phyloP scores from a whole-genome alignment of 73 alveolate genomes.

The Blepharisma stoltei region DNA sequence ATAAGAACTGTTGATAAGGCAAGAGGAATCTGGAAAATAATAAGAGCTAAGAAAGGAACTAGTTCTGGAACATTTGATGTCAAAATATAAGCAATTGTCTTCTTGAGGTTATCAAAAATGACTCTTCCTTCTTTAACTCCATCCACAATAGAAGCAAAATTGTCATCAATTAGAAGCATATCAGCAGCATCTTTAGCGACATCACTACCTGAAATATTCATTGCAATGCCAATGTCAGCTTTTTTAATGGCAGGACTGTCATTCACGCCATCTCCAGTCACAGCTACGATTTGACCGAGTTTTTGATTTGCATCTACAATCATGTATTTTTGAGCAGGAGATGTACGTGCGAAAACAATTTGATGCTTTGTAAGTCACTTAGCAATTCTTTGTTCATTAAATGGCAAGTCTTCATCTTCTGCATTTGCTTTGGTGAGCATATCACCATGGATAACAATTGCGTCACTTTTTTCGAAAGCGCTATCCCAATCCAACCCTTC shows the following conservation, averaged over 20 bases:
- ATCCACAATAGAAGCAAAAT: conserved; percentile 92
- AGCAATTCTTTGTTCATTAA: conserved; percentile 64
- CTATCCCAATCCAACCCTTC: conserved; percentile 45
- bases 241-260: conserved; percentile 70
- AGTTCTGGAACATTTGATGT: conserved; percentile 85
- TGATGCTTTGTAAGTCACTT: conserved; percentile 72
- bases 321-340: conserved; percentile 91
- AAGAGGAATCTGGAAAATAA: conserved; percentile 77
- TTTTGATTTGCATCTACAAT: conserved; percentile 92
- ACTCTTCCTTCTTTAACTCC: conserved; percentile 98
- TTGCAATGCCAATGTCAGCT: conserved; percentile 84
- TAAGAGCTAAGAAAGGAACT: conserved; percentile 75
- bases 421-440: conserved; percentile 45
- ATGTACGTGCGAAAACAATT: conserved; percentile 94
- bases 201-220: conserved; percentile 96
- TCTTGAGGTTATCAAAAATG: conserved; percentile 87
- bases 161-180: conserved; percentile 94
- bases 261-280: conserved; percentile 96
- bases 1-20: conserved; percentile 81
- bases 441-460: conserved; percentile 83
- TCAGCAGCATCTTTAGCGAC: conserved; percentile 99
- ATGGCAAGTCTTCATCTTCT: conserved; percentile 64
- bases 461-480: conserved; percentile 57
- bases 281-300: conserved; percentile 94
- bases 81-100: conserved; percentile 73